Conservation (phyloP, 352 stramenopile genomes). For the Globisporangium spinosum region DNA sequence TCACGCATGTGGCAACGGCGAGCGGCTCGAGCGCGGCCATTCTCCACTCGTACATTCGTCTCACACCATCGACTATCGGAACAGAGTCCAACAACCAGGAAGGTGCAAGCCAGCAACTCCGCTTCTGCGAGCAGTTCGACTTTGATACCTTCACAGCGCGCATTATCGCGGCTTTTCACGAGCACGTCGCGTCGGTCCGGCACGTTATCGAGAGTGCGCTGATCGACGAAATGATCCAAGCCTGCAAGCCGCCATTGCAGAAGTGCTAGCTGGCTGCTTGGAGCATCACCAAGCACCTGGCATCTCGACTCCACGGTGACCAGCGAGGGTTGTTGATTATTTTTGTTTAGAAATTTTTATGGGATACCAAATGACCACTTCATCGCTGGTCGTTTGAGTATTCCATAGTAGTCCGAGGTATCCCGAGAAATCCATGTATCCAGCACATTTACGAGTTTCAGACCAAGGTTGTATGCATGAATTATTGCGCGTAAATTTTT, state of each 20-base stretch:
- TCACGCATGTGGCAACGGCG: not conserved
- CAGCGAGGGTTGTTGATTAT: too few relatives aligned
- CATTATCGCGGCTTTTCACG: slow-evolving; percentile 27
- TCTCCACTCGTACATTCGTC: slow-evolving; percentile 27
- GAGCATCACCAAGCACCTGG: too few relatives aligned
- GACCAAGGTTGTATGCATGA: too few relatives aligned
- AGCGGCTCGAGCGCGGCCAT: not conserved
- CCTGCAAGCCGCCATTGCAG: not conserved
- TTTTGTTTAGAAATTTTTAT: too few relatives aligned
- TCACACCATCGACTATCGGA: slow-evolving; percentile 21
- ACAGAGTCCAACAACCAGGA: not conserved
- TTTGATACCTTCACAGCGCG: slow-evolving; percentile 4
- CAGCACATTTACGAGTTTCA: too few relatives aligned
- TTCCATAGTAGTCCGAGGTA: too few relatives aligned
- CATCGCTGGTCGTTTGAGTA: too few relatives aligned
- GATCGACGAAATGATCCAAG: slow-evolving; percentile 12
- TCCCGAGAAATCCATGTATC: too few relatives aligned
- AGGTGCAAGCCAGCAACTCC: not conserved
- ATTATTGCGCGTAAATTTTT: too few relatives aligned
- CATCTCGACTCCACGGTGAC: too few relatives aligned
- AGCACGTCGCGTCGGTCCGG: slow-evolving; percentile 28
- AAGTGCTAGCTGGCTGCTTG: not conserved
- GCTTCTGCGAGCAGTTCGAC: not conserved
- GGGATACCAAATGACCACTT: too few relatives aligned
- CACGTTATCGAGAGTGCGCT: slow-evolving; percentile 34